A percentile compares a stretch with the other conserved stretches of the same genome.
phyloP scores from a whole-genome alignment of 1,139 yeast genomes.

The Taiozyma sp. region DNA sequence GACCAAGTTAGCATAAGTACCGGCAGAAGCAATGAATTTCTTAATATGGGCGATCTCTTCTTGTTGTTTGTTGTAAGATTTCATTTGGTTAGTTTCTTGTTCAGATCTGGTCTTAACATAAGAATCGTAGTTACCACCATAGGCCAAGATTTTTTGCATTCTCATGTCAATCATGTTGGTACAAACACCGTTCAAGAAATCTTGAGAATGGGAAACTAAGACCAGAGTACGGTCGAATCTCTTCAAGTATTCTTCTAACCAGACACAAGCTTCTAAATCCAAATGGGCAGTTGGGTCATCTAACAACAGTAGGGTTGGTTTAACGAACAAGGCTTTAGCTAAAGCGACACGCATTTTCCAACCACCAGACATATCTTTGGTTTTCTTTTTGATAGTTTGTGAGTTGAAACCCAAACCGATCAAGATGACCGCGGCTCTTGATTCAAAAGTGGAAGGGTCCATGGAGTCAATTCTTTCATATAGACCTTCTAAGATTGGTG shows the following conservation, averaged over 20 bases:
- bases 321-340: slow-evolving; percentile 77
- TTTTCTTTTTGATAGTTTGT: slow-evolving; percentile 78
- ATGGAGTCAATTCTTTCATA: slow-evolving; percentile 94
- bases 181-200: slow-evolving; percentile 99
- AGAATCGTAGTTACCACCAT: slow-evolving; percentile 99
- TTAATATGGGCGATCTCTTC: slow-evolving; percentile 98
- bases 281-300: slow-evolving; percentile 99
- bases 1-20: slow-evolving; percentile 99
- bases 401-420: slow-evolving; percentile 97
- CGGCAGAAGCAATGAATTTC: slow-evolving; percentile 98
- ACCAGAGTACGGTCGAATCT: slow-evolving; percentile 91
- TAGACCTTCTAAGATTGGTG: slow-evolving; percentile 76
- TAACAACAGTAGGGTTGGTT: slow-evolving; percentile 78
- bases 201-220: slow-evolving; percentile 96
- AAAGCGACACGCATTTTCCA: slow-evolving; percentile 81
- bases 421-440: slow-evolving; percentile 92
- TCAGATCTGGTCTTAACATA: slow-evolving; percentile 93
- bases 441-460: slow-evolving; percentile 95
- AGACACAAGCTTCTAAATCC: slow-evolving; percentile 99
- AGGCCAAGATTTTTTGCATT: slow-evolving; percentile 55
- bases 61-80: slow-evolving; percentile 94
- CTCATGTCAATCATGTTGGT: slow-evolving; percentile 98
- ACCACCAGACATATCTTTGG: slow-evolving; percentile 99
- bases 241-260: slow-evolving; percentile 98
- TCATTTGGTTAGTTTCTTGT: slow-evolving; percentile 96